Evolutionary conservation across 2,329 filamentous ascomycete genomes (phyloP), one percentile per base, ranked within the genome.

Genomic region (Penicillium sp.): DNA sequence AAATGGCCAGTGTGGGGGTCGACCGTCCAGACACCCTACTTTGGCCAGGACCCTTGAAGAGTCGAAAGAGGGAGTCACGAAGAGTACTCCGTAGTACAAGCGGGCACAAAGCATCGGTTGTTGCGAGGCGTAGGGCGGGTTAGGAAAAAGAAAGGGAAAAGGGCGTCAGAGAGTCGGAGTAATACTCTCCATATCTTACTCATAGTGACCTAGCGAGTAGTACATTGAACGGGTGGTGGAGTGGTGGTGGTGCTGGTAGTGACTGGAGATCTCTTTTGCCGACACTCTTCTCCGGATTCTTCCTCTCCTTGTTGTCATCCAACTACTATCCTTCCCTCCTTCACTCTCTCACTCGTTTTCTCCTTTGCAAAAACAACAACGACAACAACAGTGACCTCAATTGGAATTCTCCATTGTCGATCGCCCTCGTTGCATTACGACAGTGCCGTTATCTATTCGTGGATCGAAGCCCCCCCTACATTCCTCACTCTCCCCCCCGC

Each of bases 1-100:
- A 62, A 62, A 51, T 52, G 64, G 60, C 61, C 62, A 60, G 54
- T 66, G 62, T 65, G 64, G 65, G 64, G 64, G 56, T 60, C 43
- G 65, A 67, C 66, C 65, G 65, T 60, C 60, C 49, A 40, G 24
- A 43, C 37, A 24, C 46, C 51, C 54, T 61, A 33, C 7, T 35
- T 56, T 47, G 19, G 39, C 35, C 33, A 19, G 39, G 35, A 50
- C 36, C n/a, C 37, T 41, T 2, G 36, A 33, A 36, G 40, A 49
- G 24, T 10, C 31, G 31, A 31, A 24, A 31, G 22, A 46, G 43
- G 22, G 22, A 31, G 31, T 31, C 31, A 9, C 22, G 31, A 14
- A 6, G 44, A 22, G 22, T 22, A 3, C 22, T 22, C 22, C 22
- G 22, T 22, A 22, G 22, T 22, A 50, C 36, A 27, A 44, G 46